phyloP scores from a whole-genome alignment of 495 filamentous ascomycete genomes.

The Platismatia glauca region DNA sequence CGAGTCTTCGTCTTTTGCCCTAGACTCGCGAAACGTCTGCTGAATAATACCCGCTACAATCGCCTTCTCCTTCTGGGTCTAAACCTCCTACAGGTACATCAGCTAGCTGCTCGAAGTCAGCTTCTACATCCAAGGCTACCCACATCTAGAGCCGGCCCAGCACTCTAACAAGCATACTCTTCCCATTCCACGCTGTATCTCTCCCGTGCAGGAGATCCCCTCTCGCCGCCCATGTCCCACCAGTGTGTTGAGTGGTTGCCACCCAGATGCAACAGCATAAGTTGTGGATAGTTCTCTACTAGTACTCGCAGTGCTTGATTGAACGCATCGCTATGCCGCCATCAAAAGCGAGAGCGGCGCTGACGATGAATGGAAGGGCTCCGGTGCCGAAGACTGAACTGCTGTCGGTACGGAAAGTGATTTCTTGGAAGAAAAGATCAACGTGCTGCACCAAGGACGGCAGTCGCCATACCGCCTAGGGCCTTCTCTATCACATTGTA shows the following conservation, averaged over 20 bases:
- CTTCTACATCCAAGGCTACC: neutral
- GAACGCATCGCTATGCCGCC: neutral
- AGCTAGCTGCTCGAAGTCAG: neutral
- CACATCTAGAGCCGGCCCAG: conserved; percentile 7
- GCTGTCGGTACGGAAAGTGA: no score
- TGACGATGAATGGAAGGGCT: conserved; percentile 6
- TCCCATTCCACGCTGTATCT: neutral
- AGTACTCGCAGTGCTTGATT: conserved; percentile 1
- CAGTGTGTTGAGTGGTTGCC: neutral
- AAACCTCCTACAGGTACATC: neutral
- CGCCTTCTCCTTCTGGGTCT: conserved; percentile 5
- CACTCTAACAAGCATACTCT: conserved; percentile 14
- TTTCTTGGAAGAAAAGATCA: neutral
- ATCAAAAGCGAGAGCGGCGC: conserved; percentile 1
- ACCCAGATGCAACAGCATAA: conserved; percentile 5
- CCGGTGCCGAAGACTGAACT: conserved; percentile 11
- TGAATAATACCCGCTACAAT: conserved; percentile 4
- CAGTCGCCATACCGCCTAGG: neutral
- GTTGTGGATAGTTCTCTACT: neutral
- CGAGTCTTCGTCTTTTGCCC: neutral
- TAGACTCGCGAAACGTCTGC: neutral
- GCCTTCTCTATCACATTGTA: conserved; percentile 4
- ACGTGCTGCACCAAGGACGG: neutral
- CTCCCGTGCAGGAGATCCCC: neutral
- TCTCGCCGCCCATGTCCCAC: neutral